These are phyloP conservation scores for Graphilbum sp. DNA, from an alignment of 2,329 filamentous ascomycete genomes.

Conservation along the genomic window DNA sequence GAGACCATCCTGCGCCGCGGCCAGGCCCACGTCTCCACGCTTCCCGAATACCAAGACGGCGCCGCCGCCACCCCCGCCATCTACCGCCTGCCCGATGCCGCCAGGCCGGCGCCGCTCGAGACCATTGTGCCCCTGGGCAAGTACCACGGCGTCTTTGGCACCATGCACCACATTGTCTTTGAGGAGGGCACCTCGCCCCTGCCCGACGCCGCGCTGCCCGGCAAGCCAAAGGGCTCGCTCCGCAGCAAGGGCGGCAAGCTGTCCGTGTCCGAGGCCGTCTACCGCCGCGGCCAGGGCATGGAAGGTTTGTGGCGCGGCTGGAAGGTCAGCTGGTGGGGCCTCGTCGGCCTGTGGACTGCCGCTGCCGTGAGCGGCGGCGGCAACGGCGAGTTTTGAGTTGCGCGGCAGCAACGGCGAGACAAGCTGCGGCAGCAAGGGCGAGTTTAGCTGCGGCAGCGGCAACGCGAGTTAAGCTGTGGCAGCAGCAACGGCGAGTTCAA, in stretches of 20 bases:
- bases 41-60: background rate
- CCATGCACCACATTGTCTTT: conserved; percentile 71
- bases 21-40: conserved; percentile 48
- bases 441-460: too few species aligned
- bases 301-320: conserved; percentile 57
- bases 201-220: background rate
- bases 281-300: conserved; percentile 48
- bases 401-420: too few species aligned
- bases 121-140: conserved; percentile 67
- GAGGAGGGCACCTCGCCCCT: conserved; percentile 57
- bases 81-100: too few species aligned
- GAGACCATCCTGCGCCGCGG: conserved; percentile 84
- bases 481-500: too few species aligned
- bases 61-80: background rate
- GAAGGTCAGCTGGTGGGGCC: conserved; percentile 64
- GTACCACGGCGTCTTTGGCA: conserved; percentile 78
- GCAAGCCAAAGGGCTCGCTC: conserved; percentile 12
- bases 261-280: conserved; percentile 24
- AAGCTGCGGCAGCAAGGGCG: too few species aligned
- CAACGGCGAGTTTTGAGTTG: conserved; percentile 37
- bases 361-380: conserved; percentile 45
- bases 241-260: conserved; percentile 13
- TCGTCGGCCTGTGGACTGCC: conserved; percentile 59
- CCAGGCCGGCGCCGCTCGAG: conserved; percentile 20
- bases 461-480: too few species aligned